These are phyloP conservation scores for Pseudocercospora cruenta DNA, from an alignment of 2,329 filamentous ascomycete species.

Conservation along the genomic window DNA sequence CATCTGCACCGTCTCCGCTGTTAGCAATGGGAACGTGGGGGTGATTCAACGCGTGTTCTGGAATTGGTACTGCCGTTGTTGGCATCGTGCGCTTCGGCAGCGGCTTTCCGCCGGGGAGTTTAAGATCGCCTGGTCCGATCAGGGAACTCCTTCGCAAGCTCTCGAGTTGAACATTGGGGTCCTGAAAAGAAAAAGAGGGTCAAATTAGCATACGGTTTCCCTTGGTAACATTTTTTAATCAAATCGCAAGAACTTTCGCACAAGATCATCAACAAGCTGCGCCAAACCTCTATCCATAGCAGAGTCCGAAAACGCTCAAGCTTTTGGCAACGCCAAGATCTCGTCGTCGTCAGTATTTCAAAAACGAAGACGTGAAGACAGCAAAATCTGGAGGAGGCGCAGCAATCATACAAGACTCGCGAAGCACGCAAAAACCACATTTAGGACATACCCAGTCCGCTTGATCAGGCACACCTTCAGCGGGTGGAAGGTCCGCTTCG, in stretches of 20 bases:
- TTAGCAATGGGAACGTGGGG: slow-evolving; percentile 20
- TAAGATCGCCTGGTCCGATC: slow-evolving; percentile 35
- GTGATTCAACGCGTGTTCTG: slow-evolving; percentile 24
- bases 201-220: slow-evolving; percentile 21
- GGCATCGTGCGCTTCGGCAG: slow-evolving; percentile 40
- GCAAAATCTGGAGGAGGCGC: slow-evolving; percentile 9
- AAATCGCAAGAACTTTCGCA: slow-evolving; percentile 4
- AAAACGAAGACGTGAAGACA: slow-evolving; percentile 16
- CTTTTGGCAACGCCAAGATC: neutral
- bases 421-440: slow-evolving; percentile 37
- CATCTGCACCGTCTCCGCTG: neutral
- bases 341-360: slow-evolving; percentile 11
- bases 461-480: slow-evolving; percentile 83
- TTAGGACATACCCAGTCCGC: slow-evolving; percentile 87
- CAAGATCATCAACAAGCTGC: slow-evolving; percentile 5
- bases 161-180: slow-evolving; percentile 52
- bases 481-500: slow-evolving; percentile 67
- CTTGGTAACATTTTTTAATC: neutral
- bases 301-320: neutral
- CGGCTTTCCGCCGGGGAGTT: slow-evolving; percentile 30
- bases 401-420: neutral
- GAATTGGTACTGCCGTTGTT: slow-evolving; percentile 31
- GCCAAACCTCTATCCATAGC: neutral
- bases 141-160: slow-evolving; percentile 51
- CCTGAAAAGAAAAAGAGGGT: slow-evolving; percentile 38